Conservation (phyloP, 768 basidiomycete genomes). For the Roridomyces roridus region DNA sequence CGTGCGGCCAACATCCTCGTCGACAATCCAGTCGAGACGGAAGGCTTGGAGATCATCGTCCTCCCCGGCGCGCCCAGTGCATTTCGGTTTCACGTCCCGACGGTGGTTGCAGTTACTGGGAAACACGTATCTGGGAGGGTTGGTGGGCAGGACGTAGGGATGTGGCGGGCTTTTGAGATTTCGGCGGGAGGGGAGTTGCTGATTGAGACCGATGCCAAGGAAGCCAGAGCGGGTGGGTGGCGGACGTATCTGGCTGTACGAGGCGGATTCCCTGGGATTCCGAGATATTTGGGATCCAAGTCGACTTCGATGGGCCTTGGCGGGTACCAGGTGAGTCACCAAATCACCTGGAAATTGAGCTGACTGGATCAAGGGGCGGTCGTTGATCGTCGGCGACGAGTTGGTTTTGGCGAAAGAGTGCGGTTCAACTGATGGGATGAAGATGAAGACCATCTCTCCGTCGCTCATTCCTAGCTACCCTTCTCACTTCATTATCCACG, state of each 20-base stretch:
- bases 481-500: conserved; percentile 55
- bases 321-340: conserved; percentile 55
- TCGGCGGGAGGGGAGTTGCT: conserved; percentile 50
- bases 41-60: conserved; percentile 62
- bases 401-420: conserved; percentile 44
- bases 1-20: conserved; percentile 62
- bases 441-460: conserved; percentile 29
- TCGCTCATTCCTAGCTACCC: conserved; percentile 51
- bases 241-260: conserved; percentile 61
- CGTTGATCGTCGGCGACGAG: conserved; percentile 57
- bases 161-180: conserved; percentile 58
- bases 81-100: conserved; percentile 53
- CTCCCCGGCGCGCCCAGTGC: conserved; percentile 49
- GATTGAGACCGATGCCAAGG: conserved; percentile 41
- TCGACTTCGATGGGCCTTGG: conserved; percentile 68
- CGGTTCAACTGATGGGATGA: conserved; percentile 22
- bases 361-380: conserved; percentile 64
- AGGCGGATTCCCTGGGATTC: conserved; percentile 66
- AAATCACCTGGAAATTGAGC: no score
- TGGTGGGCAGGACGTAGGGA: conserved; percentile 41
- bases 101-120: conserved; percentile 64
- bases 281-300: conserved; percentile 66
- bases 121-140: conserved; percentile 49
- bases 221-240: conserved; percentile 44
- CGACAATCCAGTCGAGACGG: conserved; percentile 54